Evolutionary conservation across 2,329 filamentous ascomycete genomes (phyloP).

Genomic region (Aspergillus glaucus): DNA sequence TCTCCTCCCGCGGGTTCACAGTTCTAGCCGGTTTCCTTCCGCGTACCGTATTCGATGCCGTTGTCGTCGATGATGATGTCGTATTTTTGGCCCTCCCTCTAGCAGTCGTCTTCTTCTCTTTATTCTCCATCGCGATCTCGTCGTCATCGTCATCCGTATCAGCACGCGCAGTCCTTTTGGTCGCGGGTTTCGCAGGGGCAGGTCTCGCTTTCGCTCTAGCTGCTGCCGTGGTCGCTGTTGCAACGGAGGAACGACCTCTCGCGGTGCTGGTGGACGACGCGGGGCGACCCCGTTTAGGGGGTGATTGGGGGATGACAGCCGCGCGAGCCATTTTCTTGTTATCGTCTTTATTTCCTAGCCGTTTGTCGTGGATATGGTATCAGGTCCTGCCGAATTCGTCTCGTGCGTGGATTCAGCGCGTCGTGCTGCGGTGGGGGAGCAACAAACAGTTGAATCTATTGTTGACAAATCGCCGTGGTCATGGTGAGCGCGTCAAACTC

Average conservation of each 20-base stretch:
- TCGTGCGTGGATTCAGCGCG: background rate
- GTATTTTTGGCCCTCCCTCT: slow-evolving; percentile 10
- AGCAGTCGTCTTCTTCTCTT: slow-evolving; percentile 3
- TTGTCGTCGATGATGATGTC: slow-evolving; percentile 2
- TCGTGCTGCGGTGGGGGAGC: background rate
- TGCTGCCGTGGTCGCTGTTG: slow-evolving; percentile 3
- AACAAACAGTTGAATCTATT: background rate
- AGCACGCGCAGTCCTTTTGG: slow-evolving; percentile 7
- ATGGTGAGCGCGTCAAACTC: background rate
- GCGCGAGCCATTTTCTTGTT: slow-evolving; percentile 18
- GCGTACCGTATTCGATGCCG: slow-evolving; percentile 1
- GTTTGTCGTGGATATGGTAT: background rate
- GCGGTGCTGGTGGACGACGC: slow-evolving; percentile 9
- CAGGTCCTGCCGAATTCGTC: background rate
- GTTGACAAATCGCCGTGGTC: background rate
- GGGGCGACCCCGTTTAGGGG: slow-evolving; percentile 13
- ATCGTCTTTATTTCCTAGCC: background rate
- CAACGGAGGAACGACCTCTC: slow-evolving; percentile 4
- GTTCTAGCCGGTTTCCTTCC: slow-evolving; percentile 7
- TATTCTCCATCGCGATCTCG: slow-evolving; percentile 14
- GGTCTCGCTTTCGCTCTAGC: slow-evolving; percentile 3
- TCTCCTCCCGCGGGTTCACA: slow-evolving; percentile 2
- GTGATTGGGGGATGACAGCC: slow-evolving; percentile 17
- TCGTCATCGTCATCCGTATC: slow-evolving; percentile 14
- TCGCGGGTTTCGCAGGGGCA: slow-evolving; percentile 7